Conservation (phyloP, 805 yeast genomes). For the Ogataea sp. region DNA sequence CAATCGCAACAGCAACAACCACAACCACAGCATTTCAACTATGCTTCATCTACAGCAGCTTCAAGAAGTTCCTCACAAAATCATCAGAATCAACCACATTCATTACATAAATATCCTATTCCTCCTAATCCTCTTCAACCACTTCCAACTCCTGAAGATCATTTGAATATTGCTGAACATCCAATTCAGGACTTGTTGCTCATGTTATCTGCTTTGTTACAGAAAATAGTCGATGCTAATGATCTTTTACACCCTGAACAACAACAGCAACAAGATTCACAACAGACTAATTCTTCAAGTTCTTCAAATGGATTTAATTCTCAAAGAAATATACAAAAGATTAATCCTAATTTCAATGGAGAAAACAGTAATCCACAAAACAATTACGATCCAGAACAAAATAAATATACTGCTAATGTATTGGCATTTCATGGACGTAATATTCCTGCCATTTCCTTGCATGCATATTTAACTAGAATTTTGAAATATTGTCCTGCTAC, state of each 20-base stretch:
- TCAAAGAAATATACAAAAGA: slow-evolving; percentile 5
- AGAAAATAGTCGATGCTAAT: slow-evolving; percentile 84
- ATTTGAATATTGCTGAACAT: slow-evolving; percentile 70
- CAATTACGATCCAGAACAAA: slow-evolving; percentile 16
- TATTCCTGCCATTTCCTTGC: slow-evolving; percentile 89
- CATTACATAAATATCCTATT: slow-evolving; percentile 1
- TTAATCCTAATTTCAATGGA: slow-evolving; percentile 6
- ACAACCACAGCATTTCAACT: slow-evolving; percentile 8
- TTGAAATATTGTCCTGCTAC: slow-evolving; percentile 98
- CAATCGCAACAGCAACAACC: slow-evolving; percentile 9
- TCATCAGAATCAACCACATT: slow-evolving; percentile 5
- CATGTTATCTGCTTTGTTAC: slow-evolving; percentile 80
- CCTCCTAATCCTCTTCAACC: too few relatives aligned
- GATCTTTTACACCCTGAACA: slow-evolving; percentile 73
- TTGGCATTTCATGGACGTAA: slow-evolving; percentile 93
- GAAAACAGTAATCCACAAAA: slow-evolving; percentile 4
- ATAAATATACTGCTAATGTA: slow-evolving; percentile 56
- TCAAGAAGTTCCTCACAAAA: slow-evolving; percentile 1
- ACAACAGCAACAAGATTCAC: slow-evolving; percentile 21
- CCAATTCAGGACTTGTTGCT: slow-evolving; percentile 73
- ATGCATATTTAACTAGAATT: slow-evolving; percentile 83
- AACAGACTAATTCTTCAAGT: too few relatives aligned
- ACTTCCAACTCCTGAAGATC: slow-evolving; percentile 29
- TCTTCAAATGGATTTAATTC: too few relatives aligned
- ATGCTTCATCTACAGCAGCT: slow-evolving; percentile 2